Conservation (phyloP, 306 rosid species). For the Casuarina glauca region DNA sequence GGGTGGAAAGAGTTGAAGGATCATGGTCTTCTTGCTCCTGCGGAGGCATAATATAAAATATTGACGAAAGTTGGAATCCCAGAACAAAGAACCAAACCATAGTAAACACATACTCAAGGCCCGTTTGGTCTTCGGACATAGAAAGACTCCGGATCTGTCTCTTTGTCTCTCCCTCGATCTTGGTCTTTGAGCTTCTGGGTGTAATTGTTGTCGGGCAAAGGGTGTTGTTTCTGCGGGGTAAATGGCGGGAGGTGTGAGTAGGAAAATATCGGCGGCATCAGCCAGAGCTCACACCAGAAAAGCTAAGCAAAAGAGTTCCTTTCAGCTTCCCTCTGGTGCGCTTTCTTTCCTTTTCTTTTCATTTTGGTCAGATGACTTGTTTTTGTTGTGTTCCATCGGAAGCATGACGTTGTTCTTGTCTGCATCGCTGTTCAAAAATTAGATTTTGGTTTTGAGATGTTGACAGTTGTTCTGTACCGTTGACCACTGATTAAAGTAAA, state of each 20-base stretch:
- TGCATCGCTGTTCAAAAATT: neutral
- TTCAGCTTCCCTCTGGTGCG: conserved; percentile 56
- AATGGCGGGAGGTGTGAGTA: conserved; percentile 35
- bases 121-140: too few relatives aligned
- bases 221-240: neutral
- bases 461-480: neutral
- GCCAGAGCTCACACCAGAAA: conserved; percentile 77
- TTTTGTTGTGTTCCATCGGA: neutral
- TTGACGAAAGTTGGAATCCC: too few relatives aligned
- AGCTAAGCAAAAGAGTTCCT: conserved; percentile 43
- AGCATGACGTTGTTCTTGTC: neutral
- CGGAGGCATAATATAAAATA: too few relatives aligned
- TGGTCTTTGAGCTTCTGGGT: neutral
- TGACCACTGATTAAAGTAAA: neutral
- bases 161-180: neutral
- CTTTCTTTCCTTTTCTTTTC: neutral
- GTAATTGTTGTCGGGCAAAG: neutral
- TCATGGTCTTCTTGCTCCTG: too few relatives aligned
- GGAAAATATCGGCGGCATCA: conserved; percentile 79
- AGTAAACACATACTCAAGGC: too few relatives aligned
- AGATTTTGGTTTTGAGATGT: neutral
- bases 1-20: too few relatives aligned
- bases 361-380: neutral
- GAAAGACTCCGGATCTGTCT: neutral
- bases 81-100: too few relatives aligned